Percentiles rank a stretch among this genome's conserved stretches.
Conservation (phyloP, 2,329 filamentous ascomycete species). For the Eurotiales sp. region DNA sequence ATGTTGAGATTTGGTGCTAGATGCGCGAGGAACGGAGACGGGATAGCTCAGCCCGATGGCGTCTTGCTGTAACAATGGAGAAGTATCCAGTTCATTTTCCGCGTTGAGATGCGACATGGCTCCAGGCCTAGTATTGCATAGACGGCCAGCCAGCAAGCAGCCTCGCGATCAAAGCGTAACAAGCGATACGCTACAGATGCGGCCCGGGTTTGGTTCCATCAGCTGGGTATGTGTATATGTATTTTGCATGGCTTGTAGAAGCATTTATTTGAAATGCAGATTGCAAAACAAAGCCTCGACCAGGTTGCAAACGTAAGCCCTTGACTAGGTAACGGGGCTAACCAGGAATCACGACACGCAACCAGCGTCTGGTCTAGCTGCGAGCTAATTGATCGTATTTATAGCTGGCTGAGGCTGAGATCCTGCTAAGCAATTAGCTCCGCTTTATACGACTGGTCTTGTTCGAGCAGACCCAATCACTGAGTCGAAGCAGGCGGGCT, state of each 20-base stretch:
- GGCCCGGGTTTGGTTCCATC: background rate
- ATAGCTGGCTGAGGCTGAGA: no score
- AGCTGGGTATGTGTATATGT: no score
- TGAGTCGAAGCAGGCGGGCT: no score
- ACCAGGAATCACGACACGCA: no score
- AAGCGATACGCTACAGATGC: background rate
- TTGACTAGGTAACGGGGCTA: no score
- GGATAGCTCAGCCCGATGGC: background rate
- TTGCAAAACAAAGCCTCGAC: background rate
- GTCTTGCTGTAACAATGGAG: slow-evolving; percentile 10
- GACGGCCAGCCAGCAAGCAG: no score
- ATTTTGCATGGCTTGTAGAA: no score
- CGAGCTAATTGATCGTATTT: no score
- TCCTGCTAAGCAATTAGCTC: no score
- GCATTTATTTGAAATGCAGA: background rate
- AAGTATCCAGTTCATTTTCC: slow-evolving; percentile 6
- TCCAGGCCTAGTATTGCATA: background rate
- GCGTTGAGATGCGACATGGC: background rate
- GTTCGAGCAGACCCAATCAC: no score
- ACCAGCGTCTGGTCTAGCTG: no score
- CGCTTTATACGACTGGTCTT: no score
- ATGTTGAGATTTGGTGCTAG: background rate
- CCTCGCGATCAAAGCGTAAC: background rate
- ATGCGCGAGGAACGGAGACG: background rate
- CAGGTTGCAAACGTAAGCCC: background rate